A percentile compares a stretch with the other conserved stretches of the same genome.
Conservation (phyloP, 2,329 filamentous ascomycete genomes). For the Knoxdaviesia capensis region DNA sequence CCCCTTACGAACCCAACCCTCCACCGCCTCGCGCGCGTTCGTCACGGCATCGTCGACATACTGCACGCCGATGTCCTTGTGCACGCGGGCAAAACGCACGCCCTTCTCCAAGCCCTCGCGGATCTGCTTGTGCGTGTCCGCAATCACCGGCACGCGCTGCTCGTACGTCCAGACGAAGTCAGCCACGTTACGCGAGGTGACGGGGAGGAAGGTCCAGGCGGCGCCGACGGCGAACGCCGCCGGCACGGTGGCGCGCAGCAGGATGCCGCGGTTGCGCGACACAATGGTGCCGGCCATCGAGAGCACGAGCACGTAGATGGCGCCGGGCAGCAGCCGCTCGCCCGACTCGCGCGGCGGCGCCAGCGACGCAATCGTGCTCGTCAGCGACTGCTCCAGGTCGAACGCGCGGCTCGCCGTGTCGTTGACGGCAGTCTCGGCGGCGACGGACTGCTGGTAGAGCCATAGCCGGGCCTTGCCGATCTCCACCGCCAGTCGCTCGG, state of each 20-base stretch:
- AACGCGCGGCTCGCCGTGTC: slow-evolving; percentile 61
- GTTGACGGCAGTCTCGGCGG: slow-evolving; percentile 70
- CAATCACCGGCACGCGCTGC: slow-evolving; percentile 65
- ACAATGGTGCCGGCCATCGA: slow-evolving; percentile 91
- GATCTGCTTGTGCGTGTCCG: slow-evolving; percentile 58
- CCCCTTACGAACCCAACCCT: slow-evolving; percentile 83
- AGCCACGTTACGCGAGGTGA: slow-evolving; percentile 77
- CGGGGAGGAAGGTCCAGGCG: slow-evolving; percentile 66
- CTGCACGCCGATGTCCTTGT: slow-evolving; percentile 47
- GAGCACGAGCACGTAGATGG: slow-evolving; percentile 80
- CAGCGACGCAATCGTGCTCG: slow-evolving; percentile 69
- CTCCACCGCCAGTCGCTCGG: slow-evolving; percentile 70
- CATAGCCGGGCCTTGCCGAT: slow-evolving; percentile 64
- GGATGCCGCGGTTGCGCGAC: slow-evolving; percentile 66
- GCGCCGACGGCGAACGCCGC: slow-evolving; percentile 63
- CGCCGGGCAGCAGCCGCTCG: slow-evolving; percentile 76
- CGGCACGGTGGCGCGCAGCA: slow-evolving; percentile 60
- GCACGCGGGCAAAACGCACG: slow-evolving; percentile 53
- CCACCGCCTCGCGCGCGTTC: slow-evolving; percentile 53
- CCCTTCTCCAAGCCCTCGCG: slow-evolving; percentile 50
- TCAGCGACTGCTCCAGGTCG: slow-evolving; percentile 73
- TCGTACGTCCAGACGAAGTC: slow-evolving; percentile 85
- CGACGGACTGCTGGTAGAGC: slow-evolving; percentile 54
- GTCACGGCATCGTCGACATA: slow-evolving; percentile 69
- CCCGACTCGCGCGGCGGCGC: slow-evolving; percentile 70